phyloP scores from a whole-genome alignment of 2,329 filamentous ascomycete species.

The Fusarium odoratissimum region DNA sequence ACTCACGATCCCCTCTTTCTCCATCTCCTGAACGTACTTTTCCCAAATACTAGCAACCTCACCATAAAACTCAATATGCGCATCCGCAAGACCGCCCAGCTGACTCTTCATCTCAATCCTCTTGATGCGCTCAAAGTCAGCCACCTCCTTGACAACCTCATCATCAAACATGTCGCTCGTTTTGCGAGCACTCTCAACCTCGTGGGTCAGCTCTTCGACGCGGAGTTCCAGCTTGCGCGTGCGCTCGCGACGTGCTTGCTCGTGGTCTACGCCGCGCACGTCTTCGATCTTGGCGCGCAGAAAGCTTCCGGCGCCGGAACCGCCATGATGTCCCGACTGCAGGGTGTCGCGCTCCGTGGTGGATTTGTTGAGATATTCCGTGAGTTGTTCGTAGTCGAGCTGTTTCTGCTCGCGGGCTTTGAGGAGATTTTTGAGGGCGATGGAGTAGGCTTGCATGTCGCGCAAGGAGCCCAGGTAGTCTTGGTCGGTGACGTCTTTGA shows the following conservation, averaged over 20 bases:
- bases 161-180: conserved; percentile 95
- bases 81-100: conserved; percentile 83
- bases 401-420: conserved; percentile 98
- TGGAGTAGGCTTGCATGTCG: conserved; percentile 95
- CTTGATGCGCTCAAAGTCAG: conserved; percentile 97
- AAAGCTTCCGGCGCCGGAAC: conserved; percentile 83
- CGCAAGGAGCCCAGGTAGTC: conserved; percentile 93
- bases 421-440: conserved; percentile 86
- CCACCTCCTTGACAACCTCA: conserved; percentile 91
- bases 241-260: conserved; percentile 87
- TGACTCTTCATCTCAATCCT: conserved; percentile 90
- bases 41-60: conserved; percentile 88
- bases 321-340: conserved; percentile 67
- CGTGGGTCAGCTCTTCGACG: conserved; percentile 89
- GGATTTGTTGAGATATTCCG: conserved; percentile 94
- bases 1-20: conserved; percentile 65
- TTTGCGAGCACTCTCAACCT: conserved; percentile 88
- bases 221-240: conserved; percentile 90
- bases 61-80: conserved; percentile 88
- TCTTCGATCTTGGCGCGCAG: conserved; percentile 96
- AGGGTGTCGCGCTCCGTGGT: conserved; percentile 87
- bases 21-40: conserved; percentile 88
- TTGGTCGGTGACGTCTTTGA: conserved; percentile 93
- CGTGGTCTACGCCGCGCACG: conserved; percentile 95
- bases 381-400: conserved; percentile 94